Evolutionary conservation across 2,329 filamentous ascomycete species (phyloP).

Genomic region (Aspergillus glaucus): DNA sequence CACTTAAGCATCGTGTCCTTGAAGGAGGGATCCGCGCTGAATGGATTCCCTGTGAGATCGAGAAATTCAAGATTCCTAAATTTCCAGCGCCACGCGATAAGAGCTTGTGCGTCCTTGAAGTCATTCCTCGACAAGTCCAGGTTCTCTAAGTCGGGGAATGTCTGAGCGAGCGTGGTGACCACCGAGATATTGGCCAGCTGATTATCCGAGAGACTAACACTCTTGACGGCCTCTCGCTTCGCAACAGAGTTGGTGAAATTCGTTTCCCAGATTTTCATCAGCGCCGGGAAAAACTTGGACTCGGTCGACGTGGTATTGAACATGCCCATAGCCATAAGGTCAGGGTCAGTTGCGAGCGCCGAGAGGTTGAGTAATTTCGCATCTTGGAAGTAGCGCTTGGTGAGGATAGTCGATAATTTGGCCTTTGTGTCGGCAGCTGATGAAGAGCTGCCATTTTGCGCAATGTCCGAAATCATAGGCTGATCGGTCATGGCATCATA

Average conservation of each 20-base stretch:
- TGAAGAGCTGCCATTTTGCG: constrained; percentile 36
- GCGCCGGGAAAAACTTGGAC: constrained; percentile 82
- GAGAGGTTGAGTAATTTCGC: constrained; percentile 78
- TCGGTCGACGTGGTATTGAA: constrained; percentile 65
- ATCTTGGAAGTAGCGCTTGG: constrained; percentile 63
- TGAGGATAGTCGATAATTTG: constrained; percentile 65
- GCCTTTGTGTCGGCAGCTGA: constrained; percentile 56
- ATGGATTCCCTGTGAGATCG: constrained; percentile 69
- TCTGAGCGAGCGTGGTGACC: constrained; percentile 68
- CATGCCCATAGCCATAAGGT: constrained; percentile 67
- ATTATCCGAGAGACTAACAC: constrained; percentile 77
- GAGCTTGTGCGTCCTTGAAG: constrained; percentile 59
- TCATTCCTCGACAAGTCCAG: constrained; percentile 83
- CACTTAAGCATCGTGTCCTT: constrained; percentile 65
- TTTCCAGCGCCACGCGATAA: constrained; percentile 72
- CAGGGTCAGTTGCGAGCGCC: constrained; percentile 64
- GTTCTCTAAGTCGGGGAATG: constrained; percentile 79
- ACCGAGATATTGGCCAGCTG: constrained; percentile 64
- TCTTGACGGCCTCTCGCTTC: constrained; percentile 71
- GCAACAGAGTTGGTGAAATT: constrained; percentile 66
- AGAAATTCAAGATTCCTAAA: constrained; percentile 76
- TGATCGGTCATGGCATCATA: constrained; percentile 29
- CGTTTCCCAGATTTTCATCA: constrained; percentile 79
- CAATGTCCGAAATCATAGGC: constrained; percentile 14
- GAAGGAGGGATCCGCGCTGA: constrained; percentile 58